phyloP scores from a whole-genome alignment of 352 stramenopile species.

The Phytophthora cryptogea region DNA sequence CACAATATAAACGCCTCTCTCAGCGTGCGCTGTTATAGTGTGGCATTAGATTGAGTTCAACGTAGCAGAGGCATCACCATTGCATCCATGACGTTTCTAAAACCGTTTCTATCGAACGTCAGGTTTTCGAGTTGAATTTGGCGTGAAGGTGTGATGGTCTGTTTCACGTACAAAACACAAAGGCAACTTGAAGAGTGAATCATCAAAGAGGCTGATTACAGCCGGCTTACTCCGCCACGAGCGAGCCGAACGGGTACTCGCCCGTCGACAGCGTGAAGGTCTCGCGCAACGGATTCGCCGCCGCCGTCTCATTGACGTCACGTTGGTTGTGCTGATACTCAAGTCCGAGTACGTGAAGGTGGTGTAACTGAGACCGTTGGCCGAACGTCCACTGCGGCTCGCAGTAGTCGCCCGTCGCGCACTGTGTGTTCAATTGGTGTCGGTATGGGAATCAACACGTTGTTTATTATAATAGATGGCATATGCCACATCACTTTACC shows the following conservation, averaged over 20 bases:
- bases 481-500: too few relatives aligned
- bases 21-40: too few relatives aligned
- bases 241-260: slow-evolving; percentile 21
- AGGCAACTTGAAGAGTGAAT: too few relatives aligned
- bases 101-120: slow-evolving; percentile 1
- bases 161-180: slow-evolving; percentile 3
- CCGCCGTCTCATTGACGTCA: slow-evolving; percentile 24
- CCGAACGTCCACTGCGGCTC: slow-evolving; percentile 59
- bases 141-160: slow-evolving; percentile 22
- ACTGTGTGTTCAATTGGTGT: slow-evolving; percentile 13
- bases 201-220: slow-evolving; percentile 1
- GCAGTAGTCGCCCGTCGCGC: slow-evolving; percentile 14
- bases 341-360: slow-evolving; percentile 51
- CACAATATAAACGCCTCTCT: too few relatives aligned
- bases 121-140: slow-evolving; percentile 1
- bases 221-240: slow-evolving; percentile 5
- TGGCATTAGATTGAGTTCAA: too few relatives aligned
- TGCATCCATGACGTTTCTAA: too few relatives aligned
- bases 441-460: too few relatives aligned
- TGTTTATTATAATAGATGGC: too few relatives aligned
- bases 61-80: too few relatives aligned
- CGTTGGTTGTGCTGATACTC: slow-evolving; percentile 24
- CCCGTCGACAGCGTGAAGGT: slow-evolving; percentile 24
- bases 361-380: slow-evolving; percentile 60
- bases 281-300: slow-evolving; percentile 14